phyloP scores from a whole-genome alignment of 257 asterid species.

The Capsicum pubescens region DNA sequence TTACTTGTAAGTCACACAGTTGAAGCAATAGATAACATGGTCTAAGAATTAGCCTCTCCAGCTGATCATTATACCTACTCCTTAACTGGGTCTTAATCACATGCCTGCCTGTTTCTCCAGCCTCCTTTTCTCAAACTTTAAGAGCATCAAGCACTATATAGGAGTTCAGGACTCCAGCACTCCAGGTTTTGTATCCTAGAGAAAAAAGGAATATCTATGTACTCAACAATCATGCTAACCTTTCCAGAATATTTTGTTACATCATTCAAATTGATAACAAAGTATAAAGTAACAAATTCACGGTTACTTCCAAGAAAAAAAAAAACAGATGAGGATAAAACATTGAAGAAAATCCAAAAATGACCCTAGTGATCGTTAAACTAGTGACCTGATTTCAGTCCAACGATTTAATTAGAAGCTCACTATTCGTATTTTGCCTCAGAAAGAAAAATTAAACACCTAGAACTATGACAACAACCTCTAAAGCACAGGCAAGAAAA shows the following conservation, averaged over 20 bases:
- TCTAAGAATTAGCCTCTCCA: not conserved
- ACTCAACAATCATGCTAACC: slow-evolving; percentile 9
- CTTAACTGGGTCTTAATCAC: not conserved
- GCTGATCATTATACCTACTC: not conserved
- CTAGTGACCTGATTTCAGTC: not conserved
- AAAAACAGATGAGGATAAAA: not conserved
- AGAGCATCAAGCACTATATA: not conserved
- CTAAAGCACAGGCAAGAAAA: not conserved
- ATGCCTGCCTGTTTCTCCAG: not conserved
- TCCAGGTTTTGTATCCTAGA: not conserved
- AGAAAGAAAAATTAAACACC: not conserved
- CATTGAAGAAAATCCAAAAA: slow-evolving; percentile 9
- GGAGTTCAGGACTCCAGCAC: slow-evolving; percentile 7
- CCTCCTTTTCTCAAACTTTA: not conserved
- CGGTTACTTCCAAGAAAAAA: not conserved
- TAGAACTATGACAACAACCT: not conserved
- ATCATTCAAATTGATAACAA: not conserved
- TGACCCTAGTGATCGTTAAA: not conserved
- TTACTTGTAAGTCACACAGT: not conserved
- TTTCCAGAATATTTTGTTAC: not conserved
- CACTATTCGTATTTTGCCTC: not conserved
- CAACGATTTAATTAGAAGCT: not conserved
- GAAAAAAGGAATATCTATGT: slow-evolving; percentile 13
- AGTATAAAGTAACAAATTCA: not conserved
- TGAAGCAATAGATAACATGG: not conserved